Evolutionary conservation across 441 rosid genomes (phyloP), one percentile per base, ranked within the genome.

Genomic region (Sinapis alba): DNA sequence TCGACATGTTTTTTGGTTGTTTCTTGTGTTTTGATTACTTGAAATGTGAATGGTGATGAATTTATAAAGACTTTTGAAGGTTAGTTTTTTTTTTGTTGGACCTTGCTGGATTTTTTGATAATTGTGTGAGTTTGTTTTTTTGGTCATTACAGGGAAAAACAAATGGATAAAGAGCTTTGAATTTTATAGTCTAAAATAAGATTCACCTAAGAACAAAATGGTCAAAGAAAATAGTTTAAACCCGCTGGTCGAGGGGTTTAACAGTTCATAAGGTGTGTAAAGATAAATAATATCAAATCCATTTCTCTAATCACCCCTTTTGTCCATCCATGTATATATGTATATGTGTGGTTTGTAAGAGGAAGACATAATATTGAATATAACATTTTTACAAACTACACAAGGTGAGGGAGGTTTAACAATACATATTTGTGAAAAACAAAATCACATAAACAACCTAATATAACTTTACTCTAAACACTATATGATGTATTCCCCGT

Each of bases 101-200:
- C 30, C 62, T 74, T 13, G 68, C 78, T 67, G 73, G 68, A 53
- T 30, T 59, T 68, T 66, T 67, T 56, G 19, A 68, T 28, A 26
- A 8, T 2, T 56, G 28, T 58, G 66, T 24, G 41, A 47, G 63
- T 60, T 60, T 45, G 38, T 50, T 68, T 61, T 28, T 9, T 32
- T 2, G 54, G 20, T 7, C n/a, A 16, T 24, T 24, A 23, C 47
- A 74, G n/a, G 32, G 36, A 15, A 15, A 58, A 61, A 68, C 63
- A 51, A 61, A 34, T 61, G 43, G 63, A 68, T 51, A 59, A 59
- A 45, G 21, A 67, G 2, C 8, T 75, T 60, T 60, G 60, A 74
- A 8, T 9, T 1, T 54, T 23, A 2, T 16, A 2, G 20, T 16
- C 68, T 50, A 75, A 75, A 60, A 23, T 50, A 47, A 68, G 62